Percentiles rank a stretch among this genome's conserved stretches.
Conservation (phyloP, 306 rosid species). For the Purshia tridentata region DNA sequence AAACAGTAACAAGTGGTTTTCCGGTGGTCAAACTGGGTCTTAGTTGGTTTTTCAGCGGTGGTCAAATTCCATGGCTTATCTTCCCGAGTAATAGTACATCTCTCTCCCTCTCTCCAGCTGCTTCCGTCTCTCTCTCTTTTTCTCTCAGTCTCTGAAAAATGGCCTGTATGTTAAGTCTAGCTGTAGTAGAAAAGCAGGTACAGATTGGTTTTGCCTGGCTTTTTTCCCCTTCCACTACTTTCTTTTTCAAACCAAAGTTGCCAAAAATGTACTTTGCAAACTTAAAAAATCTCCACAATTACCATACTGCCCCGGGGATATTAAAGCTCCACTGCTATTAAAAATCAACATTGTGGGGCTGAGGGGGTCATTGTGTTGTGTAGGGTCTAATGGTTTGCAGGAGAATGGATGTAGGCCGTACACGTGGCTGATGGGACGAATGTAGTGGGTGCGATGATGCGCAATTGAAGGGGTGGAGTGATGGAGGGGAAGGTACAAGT, state of each 20-base stretch:
- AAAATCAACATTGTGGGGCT: not conserved
- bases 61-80: slow-evolving; percentile 16
- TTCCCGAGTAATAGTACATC: slow-evolving; percentile 18
- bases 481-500: not conserved
- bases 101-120: slow-evolving; percentile 9
- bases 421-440: slow-evolving; percentile 33
- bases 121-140: not conserved
- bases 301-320: slow-evolving; percentile 17
- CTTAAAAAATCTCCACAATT: not conserved
- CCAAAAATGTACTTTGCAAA: slow-evolving; percentile 39
- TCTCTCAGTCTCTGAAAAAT: not conserved
- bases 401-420: slow-evolving; percentile 20
- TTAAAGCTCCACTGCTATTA: no score
- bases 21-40: slow-evolving; percentile 8
- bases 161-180: not conserved
- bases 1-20: slow-evolving; percentile 1
- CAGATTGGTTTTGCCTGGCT: slow-evolving; percentile 13
- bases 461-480: not conserved
- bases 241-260: slow-evolving; percentile 31
- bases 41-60: slow-evolving; percentile 4
- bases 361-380: slow-evolving; percentile 1
- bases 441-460: not conserved
- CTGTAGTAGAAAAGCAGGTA: slow-evolving; percentile 13
- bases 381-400: not conserved
- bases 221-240: slow-evolving; percentile 29